Base-by-base conservation (phyloP, 1,284 basidiomycete species). In the Ceratobasidium sp. region DNA sequence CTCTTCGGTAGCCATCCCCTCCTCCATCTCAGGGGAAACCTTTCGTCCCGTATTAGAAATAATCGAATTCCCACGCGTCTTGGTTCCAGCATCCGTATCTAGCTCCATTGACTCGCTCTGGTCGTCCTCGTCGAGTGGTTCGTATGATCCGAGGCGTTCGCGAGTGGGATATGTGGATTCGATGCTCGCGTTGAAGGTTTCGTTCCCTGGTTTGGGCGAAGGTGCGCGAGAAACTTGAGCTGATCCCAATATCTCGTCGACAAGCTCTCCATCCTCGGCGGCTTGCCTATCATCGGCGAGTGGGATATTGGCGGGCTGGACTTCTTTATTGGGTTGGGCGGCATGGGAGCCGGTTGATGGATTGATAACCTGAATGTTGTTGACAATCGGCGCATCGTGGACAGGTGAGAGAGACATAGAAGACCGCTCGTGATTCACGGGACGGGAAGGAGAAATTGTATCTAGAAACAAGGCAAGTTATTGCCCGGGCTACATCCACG, bases 41-140 rank as follows among this genome's bases (percentile, higher is more conserved):
- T 51, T 64, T 42, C 44, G 49, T 13, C 23, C 60, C 12, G 60
- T 20, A 71, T 55, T 23, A n/a, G 68, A 60, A 53, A 53, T 28
- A 33, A 64, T 13, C 28, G 49, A 39, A 39, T 39, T 53, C 18
- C 15, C 44, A 10, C 44, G 44, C 7, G 60, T 23, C 6, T 33
- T 33, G 33, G 33, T 33, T 33, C 33, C 33, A 33, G 33, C 33
- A 33, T 75, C 60, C 7, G 71, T 51, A 4, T 75, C 71, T 18
- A 75, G 60, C 26, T 75, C 71, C 71, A 75, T 75, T n/a, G 71
- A 33, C 28, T 63, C 71, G 44, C 71, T 64, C 18, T 58, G 60
- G 33, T 72, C 70, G 23, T 60, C 70, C 7, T 42, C 55, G 20
- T 12, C 42, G 20, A 66, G 39, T n/a, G 63, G 42, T 46, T 53